Conservation (phyloP, 768 basidiomycete species). For the Tylopilus balloui region DNA sequence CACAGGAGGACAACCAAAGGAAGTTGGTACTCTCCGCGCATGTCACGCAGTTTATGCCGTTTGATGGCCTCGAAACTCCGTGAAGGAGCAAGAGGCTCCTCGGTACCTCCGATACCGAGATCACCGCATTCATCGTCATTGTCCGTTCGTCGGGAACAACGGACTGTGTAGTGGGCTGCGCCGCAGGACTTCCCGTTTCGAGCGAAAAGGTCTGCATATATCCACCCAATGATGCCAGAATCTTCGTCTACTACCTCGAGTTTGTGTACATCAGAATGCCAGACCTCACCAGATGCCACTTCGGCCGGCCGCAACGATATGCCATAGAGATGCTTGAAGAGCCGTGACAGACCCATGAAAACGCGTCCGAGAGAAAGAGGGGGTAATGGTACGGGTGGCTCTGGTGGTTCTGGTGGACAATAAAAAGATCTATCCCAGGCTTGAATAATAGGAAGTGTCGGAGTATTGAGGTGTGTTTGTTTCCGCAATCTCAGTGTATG, state of each 20-base stretch:
- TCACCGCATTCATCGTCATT: constrained; percentile 82
- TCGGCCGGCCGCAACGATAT: constrained; percentile 72
- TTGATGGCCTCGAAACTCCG: constrained; percentile 61
- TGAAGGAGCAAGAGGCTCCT: constrained; percentile 44
- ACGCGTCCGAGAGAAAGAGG: constrained; percentile 85
- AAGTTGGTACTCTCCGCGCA: constrained; percentile 74
- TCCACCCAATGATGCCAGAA: constrained; percentile 84
- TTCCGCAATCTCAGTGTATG: constrained; percentile 64
- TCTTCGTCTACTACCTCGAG: constrained; percentile 90
- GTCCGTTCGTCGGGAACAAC: constrained; percentile 89
- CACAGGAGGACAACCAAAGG: constrained; percentile 90
- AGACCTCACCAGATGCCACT: constrained; percentile 73
- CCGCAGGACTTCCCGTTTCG: constrained; percentile 82
- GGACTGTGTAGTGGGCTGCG: constrained; percentile 96
- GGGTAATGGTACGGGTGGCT: constrained; percentile 68
- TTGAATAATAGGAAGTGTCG: constrained; percentile 61
- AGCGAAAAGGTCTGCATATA: constrained; percentile 90
- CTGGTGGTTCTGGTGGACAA: constrained; percentile 72
- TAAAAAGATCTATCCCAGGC: constrained; percentile 99
- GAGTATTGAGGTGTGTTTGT: constrained; percentile 61
- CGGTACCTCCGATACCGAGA: constrained; percentile 37
- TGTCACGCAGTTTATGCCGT: constrained; percentile 52
- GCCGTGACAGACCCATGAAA: constrained; percentile 84
- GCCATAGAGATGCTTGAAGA: constrained; percentile 87
- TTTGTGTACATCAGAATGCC: constrained; percentile 86